These are phyloP conservation scores for Penicillium argentinense DNA, from an alignment of 495 filamentous ascomycete genomes.

Conservation along the genomic window DNA sequence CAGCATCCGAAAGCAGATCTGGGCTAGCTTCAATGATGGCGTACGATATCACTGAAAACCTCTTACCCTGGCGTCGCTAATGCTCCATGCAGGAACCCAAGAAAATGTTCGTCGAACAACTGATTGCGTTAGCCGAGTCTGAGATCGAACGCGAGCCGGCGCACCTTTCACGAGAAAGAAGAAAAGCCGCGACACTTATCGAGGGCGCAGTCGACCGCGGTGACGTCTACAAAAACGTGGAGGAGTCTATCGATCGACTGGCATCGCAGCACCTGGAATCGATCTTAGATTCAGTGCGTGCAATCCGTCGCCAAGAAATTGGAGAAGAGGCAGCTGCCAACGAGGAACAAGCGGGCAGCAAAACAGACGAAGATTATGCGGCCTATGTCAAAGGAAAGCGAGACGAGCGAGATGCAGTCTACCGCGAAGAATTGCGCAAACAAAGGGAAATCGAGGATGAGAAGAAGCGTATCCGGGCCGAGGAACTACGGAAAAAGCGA, in stretches of 20 bases:
- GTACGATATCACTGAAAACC: conserved; percentile 40
- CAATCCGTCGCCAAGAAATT: conserved; percentile 69
- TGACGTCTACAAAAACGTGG: conserved; percentile 74
- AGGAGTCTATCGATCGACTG: conserved; percentile 64
- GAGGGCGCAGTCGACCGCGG: conserved; percentile 84
- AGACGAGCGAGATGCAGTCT: conserved; percentile 61
- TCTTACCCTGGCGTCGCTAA: conserved; percentile 13
- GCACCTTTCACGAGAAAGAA: conserved; percentile 72
- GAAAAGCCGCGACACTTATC: conserved; percentile 78
- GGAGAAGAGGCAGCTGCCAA: conserved; percentile 68
- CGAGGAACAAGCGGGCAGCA: conserved; percentile 69
- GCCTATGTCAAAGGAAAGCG: conserved; percentile 65
- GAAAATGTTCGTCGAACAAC: conserved; percentile 59
- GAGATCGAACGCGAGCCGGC: conserved; percentile 80
- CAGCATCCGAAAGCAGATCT: conserved; percentile 74
- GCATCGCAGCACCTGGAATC: conserved; percentile 62
- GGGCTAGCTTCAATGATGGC: conserved; percentile 74
- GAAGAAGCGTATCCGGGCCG: conserved; percentile 59
- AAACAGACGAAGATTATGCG: conserved; percentile 81
- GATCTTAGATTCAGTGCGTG: conserved; percentile 66
- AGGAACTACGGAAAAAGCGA: conserved; percentile 64
- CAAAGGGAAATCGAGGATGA: conserved; percentile 65
- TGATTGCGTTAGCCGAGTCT: conserved; percentile 71
- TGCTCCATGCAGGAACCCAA: conserved; percentile 61
- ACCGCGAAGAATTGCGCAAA: conserved; percentile 62